Evolutionary conservation across 1,139 yeast species (phyloP).

Genomic region (Suzukiozyma palmioleophila): DNA sequence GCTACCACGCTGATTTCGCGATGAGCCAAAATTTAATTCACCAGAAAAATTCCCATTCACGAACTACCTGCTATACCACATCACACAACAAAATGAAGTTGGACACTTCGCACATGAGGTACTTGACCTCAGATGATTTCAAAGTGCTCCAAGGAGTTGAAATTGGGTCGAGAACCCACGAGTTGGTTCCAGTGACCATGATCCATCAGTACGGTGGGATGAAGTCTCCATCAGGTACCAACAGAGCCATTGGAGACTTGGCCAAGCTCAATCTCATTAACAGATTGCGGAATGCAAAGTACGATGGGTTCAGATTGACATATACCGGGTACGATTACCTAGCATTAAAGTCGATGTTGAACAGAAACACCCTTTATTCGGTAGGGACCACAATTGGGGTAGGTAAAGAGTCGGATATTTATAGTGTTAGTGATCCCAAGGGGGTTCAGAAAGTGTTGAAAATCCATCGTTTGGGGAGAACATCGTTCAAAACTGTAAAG

Average conservation of each 20-base stretch:
- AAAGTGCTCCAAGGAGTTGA: conserved; percentile 86
- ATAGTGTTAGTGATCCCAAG: conserved; percentile 68
- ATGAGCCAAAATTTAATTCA: not conserved
- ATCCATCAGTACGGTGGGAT: conserved; percentile 78
- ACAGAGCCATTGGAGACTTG: conserved; percentile 74
- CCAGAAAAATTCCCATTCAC: not conserved
- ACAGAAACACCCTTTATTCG: conserved; percentile 67
- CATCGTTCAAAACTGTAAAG: conserved; percentile 87
- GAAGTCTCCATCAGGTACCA: conserved; percentile 72
- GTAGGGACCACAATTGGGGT: conserved; percentile 91
- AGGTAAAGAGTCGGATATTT: conserved; percentile 96
- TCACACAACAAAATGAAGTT: conserved; percentile 58
- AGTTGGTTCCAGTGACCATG: conserved; percentile 85
- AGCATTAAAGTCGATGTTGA: conserved; percentile 78
- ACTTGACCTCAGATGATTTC: conserved; percentile 85
- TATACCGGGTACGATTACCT: conserved; percentile 89
- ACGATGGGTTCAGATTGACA: conserved; percentile 89
- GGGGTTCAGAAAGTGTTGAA: conserved; percentile 73
- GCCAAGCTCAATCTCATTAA: conserved; percentile 82
- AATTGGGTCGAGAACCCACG: conserved; percentile 88
- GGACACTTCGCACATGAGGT: conserved; percentile 91
- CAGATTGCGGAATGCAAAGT: conserved; percentile 75
- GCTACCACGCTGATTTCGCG: not conserved
- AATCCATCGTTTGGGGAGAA: conserved; percentile 89
- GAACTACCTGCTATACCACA: not conserved